Conservation (phyloP, 108 stramenopile species). For the Schizochytrium sp. region DNA sequence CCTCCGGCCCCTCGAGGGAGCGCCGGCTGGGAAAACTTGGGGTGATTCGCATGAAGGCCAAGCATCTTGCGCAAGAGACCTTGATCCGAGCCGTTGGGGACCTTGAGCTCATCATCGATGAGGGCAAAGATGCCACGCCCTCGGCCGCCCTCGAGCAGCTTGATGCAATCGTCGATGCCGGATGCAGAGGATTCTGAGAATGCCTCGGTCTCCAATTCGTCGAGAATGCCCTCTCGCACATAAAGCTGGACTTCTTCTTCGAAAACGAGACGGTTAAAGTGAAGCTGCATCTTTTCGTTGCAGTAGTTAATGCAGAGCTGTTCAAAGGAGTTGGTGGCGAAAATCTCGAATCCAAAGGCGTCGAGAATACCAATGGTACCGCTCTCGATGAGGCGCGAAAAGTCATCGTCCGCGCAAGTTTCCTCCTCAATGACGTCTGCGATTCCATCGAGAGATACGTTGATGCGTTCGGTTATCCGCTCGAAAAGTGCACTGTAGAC, state of each 20-base stretch:
- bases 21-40: not conserved
- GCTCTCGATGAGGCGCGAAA: not conserved
- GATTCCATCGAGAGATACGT: not conserved
- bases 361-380: conserved; percentile 19
- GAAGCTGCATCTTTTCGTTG: conserved; percentile 28
- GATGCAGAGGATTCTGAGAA: not conserved
- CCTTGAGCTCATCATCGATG: conserved; percentile 13
- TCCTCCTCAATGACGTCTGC: not conserved
- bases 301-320: conserved; percentile 31
- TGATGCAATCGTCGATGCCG: not conserved
- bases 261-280: conserved; percentile 24
- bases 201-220: not conserved
- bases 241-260: not conserved
- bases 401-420: not conserved
- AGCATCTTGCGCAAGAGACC: not conserved
- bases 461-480: conserved; percentile 1
- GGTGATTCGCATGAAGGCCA: not conserved
- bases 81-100: not conserved
- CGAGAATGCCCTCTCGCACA: not conserved
- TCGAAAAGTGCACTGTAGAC: not conserved
- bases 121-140: not conserved
- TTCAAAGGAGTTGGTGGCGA: conserved; percentile 24
- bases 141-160: conserved; percentile 3
- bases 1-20: not conserved
- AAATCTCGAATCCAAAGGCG: conserved; percentile 31